These are phyloP conservation scores for Colletotrichum musae DNA, from an alignment of 2,329 filamentous ascomycete genomes.

Conservation along the genomic window DNA sequence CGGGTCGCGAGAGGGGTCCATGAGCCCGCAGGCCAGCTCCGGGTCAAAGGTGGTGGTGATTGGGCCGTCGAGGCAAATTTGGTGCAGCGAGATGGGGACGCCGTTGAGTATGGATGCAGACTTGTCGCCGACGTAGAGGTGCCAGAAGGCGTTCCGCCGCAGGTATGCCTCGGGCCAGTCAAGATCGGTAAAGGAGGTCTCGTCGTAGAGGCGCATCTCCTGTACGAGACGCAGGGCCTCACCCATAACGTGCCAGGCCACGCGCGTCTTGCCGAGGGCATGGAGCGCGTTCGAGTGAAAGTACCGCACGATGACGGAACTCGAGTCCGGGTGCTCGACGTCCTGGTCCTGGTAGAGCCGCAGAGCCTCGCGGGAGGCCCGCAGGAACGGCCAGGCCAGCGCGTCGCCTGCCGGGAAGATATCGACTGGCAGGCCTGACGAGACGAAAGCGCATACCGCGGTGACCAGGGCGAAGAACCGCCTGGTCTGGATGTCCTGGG, in stretches of 20 bases:
- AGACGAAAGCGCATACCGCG: constrained; percentile 60
- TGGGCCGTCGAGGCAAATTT: constrained; percentile 57
- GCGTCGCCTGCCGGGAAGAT: constrained; percentile 56
- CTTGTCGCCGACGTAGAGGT: constrained; percentile 58
- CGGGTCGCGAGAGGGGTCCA: background rate
- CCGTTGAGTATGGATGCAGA: constrained; percentile 57
- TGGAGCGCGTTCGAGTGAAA: constrained; percentile 63
- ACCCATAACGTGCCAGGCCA: constrained; percentile 62
- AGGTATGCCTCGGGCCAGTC: constrained; percentile 54
- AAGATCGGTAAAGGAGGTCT: constrained; percentile 53
- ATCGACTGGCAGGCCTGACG: constrained; percentile 56
- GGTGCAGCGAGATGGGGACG: constrained; percentile 59
- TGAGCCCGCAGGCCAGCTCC: constrained; percentile 1
- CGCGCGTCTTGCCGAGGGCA: constrained; percentile 57
- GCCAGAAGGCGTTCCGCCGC: constrained; percentile 55
- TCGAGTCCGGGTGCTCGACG: constrained; percentile 57
- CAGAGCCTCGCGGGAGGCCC: constrained; percentile 56
- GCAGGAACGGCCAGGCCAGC: constrained; percentile 55
- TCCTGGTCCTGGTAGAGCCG: constrained; percentile 57
- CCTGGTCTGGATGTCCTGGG: background rate
- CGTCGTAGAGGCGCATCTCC: constrained; percentile 59
- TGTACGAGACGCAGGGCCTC: constrained; percentile 59
- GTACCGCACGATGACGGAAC: constrained; percentile 59
- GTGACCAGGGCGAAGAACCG: constrained; percentile 57
- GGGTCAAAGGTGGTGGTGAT: constrained; percentile 50